Base-by-base conservation (phyloP, 1,139 yeast species). In the Scheffersomyces insectosa region DNA sequence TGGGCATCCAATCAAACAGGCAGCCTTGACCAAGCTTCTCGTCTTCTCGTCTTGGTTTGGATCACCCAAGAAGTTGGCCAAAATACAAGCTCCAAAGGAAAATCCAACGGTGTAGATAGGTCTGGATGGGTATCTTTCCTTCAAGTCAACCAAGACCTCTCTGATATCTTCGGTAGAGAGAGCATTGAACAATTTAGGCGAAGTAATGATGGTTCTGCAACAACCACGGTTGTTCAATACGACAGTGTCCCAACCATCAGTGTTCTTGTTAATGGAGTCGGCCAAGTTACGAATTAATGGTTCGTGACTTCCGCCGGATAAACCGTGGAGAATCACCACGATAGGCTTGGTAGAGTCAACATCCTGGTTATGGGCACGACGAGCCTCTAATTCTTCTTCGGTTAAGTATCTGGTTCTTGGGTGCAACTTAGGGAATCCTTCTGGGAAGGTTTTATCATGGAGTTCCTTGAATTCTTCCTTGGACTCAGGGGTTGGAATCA, bases 301-400 rank as follows among this genome's bases (percentile, higher is more conserved):
- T 60, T 91, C 97, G 54, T 89, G 95, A 15, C 96, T 85, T 0
- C 97, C 97, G 15, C 97, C 97, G 4, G 89, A 91, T 33, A 91
- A 76, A 0, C 97, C 98, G 59, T 91, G 97, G 40, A 85, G 66
- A 5, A 85, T 72, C 23, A 90, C 77, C 29, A 87, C 76, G 42
- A 90, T 66, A 1, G 97, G 96, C 42, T 70, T 77, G 1, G 58
- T 50, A 10, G 57, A 47, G 4, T 66, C 62, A 27, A 35, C 33
- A 27, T 68, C 72, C 3, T 62, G 56, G 27, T 61, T 60, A 54
- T 55, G 30, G 59, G 63, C 37, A 60, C 62, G 44, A 27, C 44
- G 14, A 4, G 56, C 55, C 3, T 55, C 57, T 41, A 68, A 55
- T 39, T 66, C 76, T 5, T 67, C 70, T 2, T 75, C 70, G 3